phyloP scores from a whole-genome alignment of 768 basidiomycete species.

The Fomitopsis serialis region DNA sequence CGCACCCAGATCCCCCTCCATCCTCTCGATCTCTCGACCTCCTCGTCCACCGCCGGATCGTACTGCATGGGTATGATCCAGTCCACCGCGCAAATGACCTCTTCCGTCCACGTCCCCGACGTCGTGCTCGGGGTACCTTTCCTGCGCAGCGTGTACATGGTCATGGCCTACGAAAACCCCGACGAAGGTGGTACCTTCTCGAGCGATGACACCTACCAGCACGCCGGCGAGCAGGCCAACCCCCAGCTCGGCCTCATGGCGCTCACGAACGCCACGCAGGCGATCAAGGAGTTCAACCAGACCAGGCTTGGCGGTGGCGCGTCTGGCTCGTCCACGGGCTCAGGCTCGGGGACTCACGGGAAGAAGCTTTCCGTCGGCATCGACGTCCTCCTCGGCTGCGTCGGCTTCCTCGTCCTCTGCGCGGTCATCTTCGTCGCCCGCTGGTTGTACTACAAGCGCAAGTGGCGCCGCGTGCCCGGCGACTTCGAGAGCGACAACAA shows the following conservation, averaged over 20 bases:
- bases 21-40: constrained; percentile 65
- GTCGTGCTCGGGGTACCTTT: constrained; percentile 80
- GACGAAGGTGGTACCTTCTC: constrained; percentile 41
- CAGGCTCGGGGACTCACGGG: constrained; percentile 15
- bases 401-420: constrained; percentile 55
- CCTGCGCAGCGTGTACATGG: constrained; percentile 69
- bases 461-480: constrained; percentile 12
- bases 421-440: constrained; percentile 47
- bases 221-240: constrained; percentile 19
- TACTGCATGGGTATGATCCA: constrained; percentile 69
- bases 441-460: constrained; percentile 42
- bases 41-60: constrained; percentile 29
- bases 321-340: neutral
- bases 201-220: constrained; percentile 11
- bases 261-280: constrained; percentile 56
- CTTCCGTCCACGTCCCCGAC: constrained; percentile 43
- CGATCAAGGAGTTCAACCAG: constrained; percentile 64
- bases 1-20: constrained; percentile 57
- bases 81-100: constrained; percentile 35
- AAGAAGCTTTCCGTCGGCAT: constrained; percentile 53
- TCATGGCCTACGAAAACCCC: constrained; percentile 61
- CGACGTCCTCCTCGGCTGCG: constrained; percentile 54
- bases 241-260: constrained; percentile 57
- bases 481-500: constrained; percentile 11
- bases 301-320: constrained; percentile 36